Evolutionary conservation across 371 early-diverging fungal genomes (phyloP).

Genomic region (Syncephalastrum monosporum): DNA sequence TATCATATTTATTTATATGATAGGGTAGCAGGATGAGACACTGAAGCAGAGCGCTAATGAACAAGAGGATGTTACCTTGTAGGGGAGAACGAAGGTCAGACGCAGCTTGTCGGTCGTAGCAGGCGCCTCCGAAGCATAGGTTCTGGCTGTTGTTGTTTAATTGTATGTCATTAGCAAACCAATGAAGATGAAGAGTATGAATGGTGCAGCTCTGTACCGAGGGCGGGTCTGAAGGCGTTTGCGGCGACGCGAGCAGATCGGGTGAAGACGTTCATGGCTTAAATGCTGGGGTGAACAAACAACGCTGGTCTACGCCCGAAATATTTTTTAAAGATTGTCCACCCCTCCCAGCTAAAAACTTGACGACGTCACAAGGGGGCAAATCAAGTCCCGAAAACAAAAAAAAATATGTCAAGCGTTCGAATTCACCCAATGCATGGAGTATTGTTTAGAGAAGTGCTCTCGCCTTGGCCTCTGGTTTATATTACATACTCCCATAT

Average conservation of each 20-base stretch:
- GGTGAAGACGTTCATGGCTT: conserved; percentile 60
- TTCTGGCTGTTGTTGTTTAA: conserved; percentile 49
- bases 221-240: conserved; percentile 38
- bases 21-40: conserved; percentile 2
- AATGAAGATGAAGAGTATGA: conserved; percentile 4
- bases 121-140: conserved; percentile 76
- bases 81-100: conserved; percentile 90
- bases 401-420: too few species aligned
- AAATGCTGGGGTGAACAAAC: too few species aligned
- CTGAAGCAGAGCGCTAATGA: not conserved
- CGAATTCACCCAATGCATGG: too few species aligned
- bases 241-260: conserved; percentile 55
- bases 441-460: too few species aligned
- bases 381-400: too few species aligned
- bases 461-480: too few species aligned
- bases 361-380: too few species aligned
- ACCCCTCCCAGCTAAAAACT: too few species aligned
- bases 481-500: too few species aligned
- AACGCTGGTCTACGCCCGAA: too few species aligned
- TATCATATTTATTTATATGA: not conserved
- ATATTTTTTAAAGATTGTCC: too few species aligned
- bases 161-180: not conserved
- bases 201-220: conserved; percentile 33
- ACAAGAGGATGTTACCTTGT: conserved; percentile 65
- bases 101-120: conserved; percentile 74